Conservation (phyloP, 1,139 yeast species). For the Hansenula lynferdii region DNA sequence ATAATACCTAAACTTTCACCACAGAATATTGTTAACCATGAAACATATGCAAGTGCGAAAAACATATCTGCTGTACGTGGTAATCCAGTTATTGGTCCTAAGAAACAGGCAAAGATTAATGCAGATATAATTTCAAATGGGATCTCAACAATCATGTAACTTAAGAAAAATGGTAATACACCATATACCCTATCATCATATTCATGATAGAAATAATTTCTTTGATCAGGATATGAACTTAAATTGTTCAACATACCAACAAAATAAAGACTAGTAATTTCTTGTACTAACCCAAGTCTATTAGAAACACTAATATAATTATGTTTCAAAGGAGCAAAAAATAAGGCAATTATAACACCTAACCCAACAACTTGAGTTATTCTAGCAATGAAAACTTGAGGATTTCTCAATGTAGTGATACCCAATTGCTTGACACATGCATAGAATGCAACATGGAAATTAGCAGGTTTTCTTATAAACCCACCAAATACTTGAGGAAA, state of each 20-base stretch:
- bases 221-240: conserved; percentile 69
- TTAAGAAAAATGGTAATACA: conserved; percentile 57
- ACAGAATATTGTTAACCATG: conserved; percentile 58
- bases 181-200: conserved; percentile 72
- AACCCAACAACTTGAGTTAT: conserved; percentile 62
- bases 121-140: conserved; percentile 68
- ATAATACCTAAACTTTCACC: conserved; percentile 84
- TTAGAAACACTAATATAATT: conserved; percentile 55
- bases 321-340: conserved; percentile 64
- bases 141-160: conserved; percentile 63
- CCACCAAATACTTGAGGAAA: conserved; percentile 10
- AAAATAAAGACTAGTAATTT: conserved; percentile 65
- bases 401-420: conserved; percentile 28
- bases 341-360: conserved; percentile 63
- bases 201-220: conserved; percentile 77
- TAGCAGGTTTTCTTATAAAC: conserved; percentile 25
- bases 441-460: conserved; percentile 29
- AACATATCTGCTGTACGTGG: conserved; percentile 67
- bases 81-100: conserved; percentile 67
- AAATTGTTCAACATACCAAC: conserved; percentile 78
- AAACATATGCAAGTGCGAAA: conserved; percentile 55
- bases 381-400: conserved; percentile 61
- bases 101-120: conserved; percentile 52
- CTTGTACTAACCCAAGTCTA: conserved; percentile 73
- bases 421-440: conserved; percentile 18